Evolutionary conservation across 139 green algal genomes (phyloP), one percentile per base, ranked within the genome.

Genomic region (Deuterostichococcus epilithicus): DNA sequence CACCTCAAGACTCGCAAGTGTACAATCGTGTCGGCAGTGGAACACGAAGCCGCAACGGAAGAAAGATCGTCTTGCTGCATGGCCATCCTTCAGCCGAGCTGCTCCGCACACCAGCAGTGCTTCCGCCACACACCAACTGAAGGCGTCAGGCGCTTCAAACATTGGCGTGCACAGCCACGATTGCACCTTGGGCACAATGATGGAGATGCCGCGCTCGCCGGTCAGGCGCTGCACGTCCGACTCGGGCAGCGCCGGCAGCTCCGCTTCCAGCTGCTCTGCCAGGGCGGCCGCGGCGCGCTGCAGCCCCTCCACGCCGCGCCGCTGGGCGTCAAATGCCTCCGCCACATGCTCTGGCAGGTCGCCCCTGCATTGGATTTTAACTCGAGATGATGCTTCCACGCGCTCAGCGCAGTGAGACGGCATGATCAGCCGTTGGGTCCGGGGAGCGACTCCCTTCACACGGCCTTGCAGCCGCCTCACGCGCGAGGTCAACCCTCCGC

Each of bases 271-370:
- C 0, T 70, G 76, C 60, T 98, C 94, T 8, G 81, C 86, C 47
- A 96, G 79, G 18, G 79, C 71, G 0, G 72, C 72, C 35, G 88
- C 67, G 5, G 42, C 76, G 34, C 86, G 86, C 47, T 95, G 82
- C 69, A 96, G 82, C 2, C 80, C 66, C 65, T 96, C 92, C 76
- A 89, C 90, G 6, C 77, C 71, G 60, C 90, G 90, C 20, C 91
- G 82, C 59, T 83, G 81, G 3, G 68, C 72, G 82, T 97, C 92
- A 37, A 96, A 97, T 35, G 86, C 81, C 0, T 80, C 77, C 0
- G 82, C 87, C 59, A 85, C 81, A 39, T 94, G 86, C 52, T 97
- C 92, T 4, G 89, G 84, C 42, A 98, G 78, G 68, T 97, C 94
- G 2, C 94, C 94, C 65, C 83, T 88, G 58, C 67, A 73, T 75